Evolutionary conservation across 441 rosid genomes (phyloP).

Genomic region (Mallotus repandus): DNA sequence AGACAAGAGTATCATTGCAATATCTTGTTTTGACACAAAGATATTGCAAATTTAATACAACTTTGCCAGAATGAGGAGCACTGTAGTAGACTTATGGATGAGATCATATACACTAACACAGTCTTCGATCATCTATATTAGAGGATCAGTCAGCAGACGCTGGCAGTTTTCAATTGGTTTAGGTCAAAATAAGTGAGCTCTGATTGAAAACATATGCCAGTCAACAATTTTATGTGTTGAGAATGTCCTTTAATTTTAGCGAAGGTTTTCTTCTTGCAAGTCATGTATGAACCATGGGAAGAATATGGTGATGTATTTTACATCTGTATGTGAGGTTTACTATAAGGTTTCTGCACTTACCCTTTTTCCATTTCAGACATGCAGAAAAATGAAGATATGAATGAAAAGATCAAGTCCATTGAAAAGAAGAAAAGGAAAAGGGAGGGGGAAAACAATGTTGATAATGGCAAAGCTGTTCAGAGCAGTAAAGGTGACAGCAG

Average conservation of each 20-base stretch:
- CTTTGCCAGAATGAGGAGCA: too few species aligned
- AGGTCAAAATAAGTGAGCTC: background rate
- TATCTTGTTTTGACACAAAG: too few species aligned
- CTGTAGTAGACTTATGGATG: too few species aligned
- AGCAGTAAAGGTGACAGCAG: constrained; percentile 25
- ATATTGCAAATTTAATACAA: too few species aligned
- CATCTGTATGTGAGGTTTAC: background rate
- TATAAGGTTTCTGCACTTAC: background rate
- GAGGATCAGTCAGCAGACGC: background rate
- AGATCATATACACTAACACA: too few species aligned
- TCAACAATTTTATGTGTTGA: background rate
- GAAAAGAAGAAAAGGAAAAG: constrained; percentile 42
- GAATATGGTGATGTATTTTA: constrained; percentile 4
- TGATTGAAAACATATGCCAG: background rate
- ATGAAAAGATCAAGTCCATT: constrained; percentile 13
- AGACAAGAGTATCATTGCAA: too few species aligned
- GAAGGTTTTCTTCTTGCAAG: background rate
- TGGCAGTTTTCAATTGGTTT: background rate
- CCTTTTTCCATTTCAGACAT: constrained; percentile 29
- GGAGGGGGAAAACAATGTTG: constrained; percentile 22
- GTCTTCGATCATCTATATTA: too few species aligned
- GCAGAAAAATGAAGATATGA: constrained; percentile 26
- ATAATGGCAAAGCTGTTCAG: constrained; percentile 17
- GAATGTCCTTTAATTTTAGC: constrained; percentile 6
- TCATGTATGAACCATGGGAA: background rate